A percentile compares a stretch with the other conserved stretches of the same genome.
Evolutionary conservation across 805 yeast genomes (phyloP).

Genomic region (Candida arabinofermentans): DNA sequence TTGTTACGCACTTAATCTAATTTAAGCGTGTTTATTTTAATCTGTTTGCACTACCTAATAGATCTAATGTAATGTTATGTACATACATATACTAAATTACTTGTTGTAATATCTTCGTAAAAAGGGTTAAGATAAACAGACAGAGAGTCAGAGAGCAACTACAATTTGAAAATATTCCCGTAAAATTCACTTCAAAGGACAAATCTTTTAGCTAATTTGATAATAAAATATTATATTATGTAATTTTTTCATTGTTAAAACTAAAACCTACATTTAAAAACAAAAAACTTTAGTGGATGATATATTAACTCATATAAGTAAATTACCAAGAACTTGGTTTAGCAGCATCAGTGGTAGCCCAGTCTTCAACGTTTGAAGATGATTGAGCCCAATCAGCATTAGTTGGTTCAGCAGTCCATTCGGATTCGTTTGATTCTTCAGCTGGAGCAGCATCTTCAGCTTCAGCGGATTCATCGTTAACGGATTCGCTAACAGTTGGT

Average conservation of each 20-base stretch:
- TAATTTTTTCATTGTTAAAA: conserved; percentile 1
- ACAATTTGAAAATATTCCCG: no score
- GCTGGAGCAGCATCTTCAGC: conserved; percentile 59
- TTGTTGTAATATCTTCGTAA: no score
- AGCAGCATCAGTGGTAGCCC: conserved; percentile 66
- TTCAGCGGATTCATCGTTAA: conserved; percentile 61
- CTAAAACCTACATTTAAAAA: conserved; percentile 1
- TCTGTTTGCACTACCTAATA: no score
- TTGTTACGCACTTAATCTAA: no score
- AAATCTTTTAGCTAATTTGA: background rate
- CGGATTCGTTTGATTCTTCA: conserved; percentile 61
- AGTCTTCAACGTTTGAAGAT: conserved; percentile 39
- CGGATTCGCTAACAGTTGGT: conserved; percentile 68
- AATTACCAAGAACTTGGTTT: conserved; percentile 41
- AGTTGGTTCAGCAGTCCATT: conserved; percentile 55
- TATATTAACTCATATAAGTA: conserved; percentile 10
- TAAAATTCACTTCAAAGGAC: no score
- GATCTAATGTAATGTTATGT: no score
- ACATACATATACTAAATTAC: no score
- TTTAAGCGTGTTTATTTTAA: no score
- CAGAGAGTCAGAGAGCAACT: no score
- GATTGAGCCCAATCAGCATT: conserved; percentile 77
- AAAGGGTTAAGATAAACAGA: no score
- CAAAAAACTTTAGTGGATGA: conserved; percentile 4
- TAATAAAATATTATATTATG: conserved; percentile 1